Percentiles rank a stretch among this genome's conserved stretches.
phyloP scores from a whole-genome alignment of 306 rosid genomes.

The Vicia faba region DNA sequence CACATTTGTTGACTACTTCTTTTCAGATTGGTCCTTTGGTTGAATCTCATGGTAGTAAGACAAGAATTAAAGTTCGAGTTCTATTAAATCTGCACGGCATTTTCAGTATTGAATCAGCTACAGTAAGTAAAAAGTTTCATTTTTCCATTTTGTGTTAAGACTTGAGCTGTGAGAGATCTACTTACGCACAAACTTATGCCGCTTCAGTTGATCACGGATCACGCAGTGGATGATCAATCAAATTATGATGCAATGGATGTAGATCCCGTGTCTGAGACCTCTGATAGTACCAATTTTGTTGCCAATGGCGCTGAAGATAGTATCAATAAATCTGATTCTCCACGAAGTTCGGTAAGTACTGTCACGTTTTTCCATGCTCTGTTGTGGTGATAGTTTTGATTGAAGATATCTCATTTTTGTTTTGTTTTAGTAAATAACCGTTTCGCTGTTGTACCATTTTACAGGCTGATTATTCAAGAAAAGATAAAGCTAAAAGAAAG shows the following conservation, averaged over 20 bases:
- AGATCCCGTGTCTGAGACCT: constrained; percentile 51
- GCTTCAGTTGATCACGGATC: constrained; percentile 71
- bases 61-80: constrained; percentile 78
- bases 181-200: constrained; percentile 32
- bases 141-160: constrained; percentile 35
- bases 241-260: constrained; percentile 62
- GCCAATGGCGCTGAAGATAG: constrained; percentile 57
- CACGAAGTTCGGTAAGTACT: constrained; percentile 59
- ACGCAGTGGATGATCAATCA: constrained; percentile 50
- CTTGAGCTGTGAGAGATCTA: constrained; percentile 31
- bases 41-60: constrained; percentile 55
- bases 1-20: constrained; percentile 26
- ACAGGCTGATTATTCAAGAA: constrained; percentile 61
- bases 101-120: constrained; percentile 76
- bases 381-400: too few species aligned
- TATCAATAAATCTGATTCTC: constrained; percentile 46
- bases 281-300: constrained; percentile 22
- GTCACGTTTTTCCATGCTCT: not conserved
- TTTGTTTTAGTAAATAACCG: constrained; percentile 21
- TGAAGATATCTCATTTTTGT: constrained; percentile 22
- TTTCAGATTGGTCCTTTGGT: constrained; percentile 86
- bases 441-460: constrained; percentile 32
- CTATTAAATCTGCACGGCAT: constrained; percentile 80
- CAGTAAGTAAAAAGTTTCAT: constrained; percentile 55
- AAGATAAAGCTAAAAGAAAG: constrained; percentile 58